phyloP scores from a whole-genome alignment of 2,329 filamentous ascomycete genomes.

The Phaeophleospora eucalypticola region DNA sequence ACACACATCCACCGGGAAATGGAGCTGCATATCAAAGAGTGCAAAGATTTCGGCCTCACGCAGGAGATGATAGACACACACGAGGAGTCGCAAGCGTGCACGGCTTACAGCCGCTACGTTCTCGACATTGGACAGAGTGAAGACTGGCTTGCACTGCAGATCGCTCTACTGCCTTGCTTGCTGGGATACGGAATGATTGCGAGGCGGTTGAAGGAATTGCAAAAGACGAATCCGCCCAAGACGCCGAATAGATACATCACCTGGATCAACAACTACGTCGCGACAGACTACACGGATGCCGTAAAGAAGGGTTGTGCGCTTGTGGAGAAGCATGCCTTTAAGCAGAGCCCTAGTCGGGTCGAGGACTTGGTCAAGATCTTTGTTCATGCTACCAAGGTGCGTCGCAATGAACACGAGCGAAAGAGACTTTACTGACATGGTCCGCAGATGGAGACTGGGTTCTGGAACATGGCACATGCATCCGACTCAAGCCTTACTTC shows the following conservation, averaged over 20 bases:
- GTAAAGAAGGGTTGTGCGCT: constrained; percentile 66
- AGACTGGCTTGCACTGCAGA: constrained; percentile 81
- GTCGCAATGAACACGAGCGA: constrained; percentile 20
- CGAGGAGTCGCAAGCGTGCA: constrained; percentile 73
- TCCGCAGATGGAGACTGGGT: constrained; percentile 64
- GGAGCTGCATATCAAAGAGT: constrained; percentile 76
- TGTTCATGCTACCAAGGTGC: constrained; percentile 76
- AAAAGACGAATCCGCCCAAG: constrained; percentile 43
- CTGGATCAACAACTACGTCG: constrained; percentile 88
- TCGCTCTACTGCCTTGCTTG: constrained; percentile 80
- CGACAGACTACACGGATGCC: constrained; percentile 71
- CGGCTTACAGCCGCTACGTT: constrained; percentile 75
- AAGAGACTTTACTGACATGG: neutral
- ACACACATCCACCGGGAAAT: constrained; percentile 75
- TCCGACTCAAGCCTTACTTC: neutral
- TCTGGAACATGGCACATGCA: constrained; percentile 66
- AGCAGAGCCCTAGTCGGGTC: constrained; percentile 69
- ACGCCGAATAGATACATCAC: constrained; percentile 63
- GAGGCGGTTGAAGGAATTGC: constrained; percentile 60
- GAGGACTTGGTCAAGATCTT: constrained; percentile 84
- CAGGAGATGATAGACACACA: constrained; percentile 66
- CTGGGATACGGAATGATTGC: constrained; percentile 86
- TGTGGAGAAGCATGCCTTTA: constrained; percentile 69
- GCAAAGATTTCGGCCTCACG: constrained; percentile 72
- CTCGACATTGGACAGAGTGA: constrained; percentile 83